Base-by-base conservation (phyloP, 345 rosid genomes). In the Eucalyptus polybractea region DNA sequence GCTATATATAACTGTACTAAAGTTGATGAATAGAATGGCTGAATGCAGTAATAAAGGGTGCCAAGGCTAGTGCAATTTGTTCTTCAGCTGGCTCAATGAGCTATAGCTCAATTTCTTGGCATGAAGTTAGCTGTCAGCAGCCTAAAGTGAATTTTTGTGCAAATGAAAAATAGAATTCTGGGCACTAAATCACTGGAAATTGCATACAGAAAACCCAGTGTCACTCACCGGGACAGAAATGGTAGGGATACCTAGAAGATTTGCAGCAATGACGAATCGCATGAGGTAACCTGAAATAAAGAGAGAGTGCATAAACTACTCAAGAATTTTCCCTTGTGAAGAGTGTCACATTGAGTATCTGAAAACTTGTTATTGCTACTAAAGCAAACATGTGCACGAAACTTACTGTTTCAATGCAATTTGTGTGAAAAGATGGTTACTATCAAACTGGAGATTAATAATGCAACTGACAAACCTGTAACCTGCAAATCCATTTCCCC, bases 241-340 rank as follows among this genome's bases (percentile, higher is more conserved):
- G 91, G 98, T 98, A 24, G 99, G 98, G 50, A 97, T 90, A 87
- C 99, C 98, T 25, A 96, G 95, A 90, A 97, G 98, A 90, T 97
- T 96, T 62, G 93, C 96, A 11, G 97, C 91, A 54, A 91, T 4
- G 51, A 93, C 60, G 88, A 97, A 97, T 76, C 95, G 93, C 99
- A 97, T 96, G 45, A 97, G 96, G 89, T 94, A 89, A 91, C 92
- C 99, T 95, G 95, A 40, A 89, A 92, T 42, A 80, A 67, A 51
- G 33, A 51, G 42, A 81, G 40, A 9, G 40, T 80, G 31, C 83
- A 21, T 21, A 76, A 76, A 40, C 27, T 76, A 11, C 83, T 3
- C 47, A 37, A 76, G 83, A 37, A 40, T 76, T 40, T 24, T 19
- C 83, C 83, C 83, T 37, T 76, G 83, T 19, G 83, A 76, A 37